These are phyloP conservation scores for Phytopythium oedochilum DNA, from an alignment of 352 stramenopile genomes.

Conservation along the genomic window DNA sequence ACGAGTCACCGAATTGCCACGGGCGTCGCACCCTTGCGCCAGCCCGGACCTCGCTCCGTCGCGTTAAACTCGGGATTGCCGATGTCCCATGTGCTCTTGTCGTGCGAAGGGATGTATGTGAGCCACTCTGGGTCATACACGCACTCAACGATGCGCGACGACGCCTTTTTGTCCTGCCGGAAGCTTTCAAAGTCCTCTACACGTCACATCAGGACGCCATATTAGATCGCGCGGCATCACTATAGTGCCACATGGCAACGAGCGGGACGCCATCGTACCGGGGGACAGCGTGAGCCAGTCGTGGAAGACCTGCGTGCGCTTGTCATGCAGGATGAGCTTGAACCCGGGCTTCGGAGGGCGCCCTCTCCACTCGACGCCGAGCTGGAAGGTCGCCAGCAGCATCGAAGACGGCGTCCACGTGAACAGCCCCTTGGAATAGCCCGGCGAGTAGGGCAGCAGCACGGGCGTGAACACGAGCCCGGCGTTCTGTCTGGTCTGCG, in stretches of 20 bases:
- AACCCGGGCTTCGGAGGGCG: slow-evolving; percentile 74
- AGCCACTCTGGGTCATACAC: slow-evolving; percentile 78
- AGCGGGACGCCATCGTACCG: slow-evolving; percentile 19
- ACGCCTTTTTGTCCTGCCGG: slow-evolving; percentile 77
- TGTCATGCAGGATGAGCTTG: slow-evolving; percentile 84
- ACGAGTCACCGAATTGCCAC: neutral
- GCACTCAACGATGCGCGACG: slow-evolving; percentile 78
- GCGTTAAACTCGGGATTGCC: slow-evolving; percentile 62
- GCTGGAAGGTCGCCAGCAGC: slow-evolving; percentile 69
- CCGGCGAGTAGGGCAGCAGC: slow-evolving; percentile 72
- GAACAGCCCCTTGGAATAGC: slow-evolving; percentile 71
- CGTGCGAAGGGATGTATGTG: slow-evolving; percentile 81
- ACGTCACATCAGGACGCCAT: neutral
- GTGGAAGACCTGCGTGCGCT: slow-evolving; percentile 79
- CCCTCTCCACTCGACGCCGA: slow-evolving; percentile 78
- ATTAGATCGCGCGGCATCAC: neutral
- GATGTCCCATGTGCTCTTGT: slow-evolving; percentile 74
- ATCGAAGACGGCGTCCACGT: slow-evolving; percentile 58
- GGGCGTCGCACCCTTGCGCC: slow-evolving; percentile 62
- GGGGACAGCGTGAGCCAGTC: slow-evolving; percentile 85
- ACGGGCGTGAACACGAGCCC: slow-evolving; percentile 78
- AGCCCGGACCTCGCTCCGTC: slow-evolving; percentile 61
- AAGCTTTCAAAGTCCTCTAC: slow-evolving; percentile 77
- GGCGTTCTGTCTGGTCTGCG: slow-evolving; percentile 72
- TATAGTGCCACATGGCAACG: neutral